Base-by-base conservation (phyloP, 495 filamentous ascomycete species). In the Astrothelium subdiscretum region DNA sequence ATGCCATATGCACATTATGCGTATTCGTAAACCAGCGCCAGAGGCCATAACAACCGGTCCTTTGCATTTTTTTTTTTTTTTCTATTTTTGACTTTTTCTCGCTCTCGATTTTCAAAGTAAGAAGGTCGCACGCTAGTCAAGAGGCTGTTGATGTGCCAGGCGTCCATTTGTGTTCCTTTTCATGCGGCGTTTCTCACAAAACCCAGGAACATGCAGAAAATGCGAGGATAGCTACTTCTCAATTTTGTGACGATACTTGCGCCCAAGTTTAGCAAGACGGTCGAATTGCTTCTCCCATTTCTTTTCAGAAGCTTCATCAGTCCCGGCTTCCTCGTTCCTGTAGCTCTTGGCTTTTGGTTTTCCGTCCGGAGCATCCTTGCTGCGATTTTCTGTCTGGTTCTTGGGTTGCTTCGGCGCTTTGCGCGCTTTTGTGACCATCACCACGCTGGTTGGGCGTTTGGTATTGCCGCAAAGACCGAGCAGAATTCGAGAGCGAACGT, bases 401-500 rank as follows among this genome's bases (percentile, higher is more conserved):
- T n/a, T n/a, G n/a, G n/a, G n/a, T n/a, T n/a, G 35, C 35, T 38
- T 38, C 35, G 8, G 8, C 8, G 35, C 35, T 8, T 15, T 6
- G 15, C 35, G 35, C 35, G 8, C 35, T 38, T 38, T 38, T 66
- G 75, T 71, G 27, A 96, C 85, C 89, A 97, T 90, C 60, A 95
- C 86, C 26, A 97, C 92, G 75, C 89, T 95, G 31, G 94, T 97
- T 26, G 94, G 92, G 64, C 94, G 82, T 83, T 96, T 97, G 54
- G 94, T 97, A 65, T 83, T 85, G 29, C 91, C 90, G 29, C 94
- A 91, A 60, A 88, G 86, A 68, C 95, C 95, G 48, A 99, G 83
- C 75, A 97, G 90, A 60, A 88, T 90, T 63, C 94, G 85, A 57
- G 85, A 90, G 32, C 84, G 80, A 63, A 97, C 87, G 75, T 90